Evolutionary conservation across 2,329 filamentous ascomycete species (phyloP).

Genomic region (Leptographium flavum): DNA sequence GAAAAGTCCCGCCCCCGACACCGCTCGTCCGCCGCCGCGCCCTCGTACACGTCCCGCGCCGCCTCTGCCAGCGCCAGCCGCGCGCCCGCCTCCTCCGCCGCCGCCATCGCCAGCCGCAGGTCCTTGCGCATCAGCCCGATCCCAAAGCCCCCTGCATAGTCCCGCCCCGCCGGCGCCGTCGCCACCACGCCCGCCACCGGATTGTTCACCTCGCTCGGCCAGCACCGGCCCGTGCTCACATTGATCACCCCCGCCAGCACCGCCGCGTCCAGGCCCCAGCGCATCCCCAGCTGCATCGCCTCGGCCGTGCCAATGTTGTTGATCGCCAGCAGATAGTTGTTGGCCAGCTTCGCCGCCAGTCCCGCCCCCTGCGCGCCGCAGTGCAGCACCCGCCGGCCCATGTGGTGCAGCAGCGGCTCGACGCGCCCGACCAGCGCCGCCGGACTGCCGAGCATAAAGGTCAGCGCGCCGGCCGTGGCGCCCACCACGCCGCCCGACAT

Average conservation of each 20-base stretch:
- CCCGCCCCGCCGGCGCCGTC: constrained; percentile 58
- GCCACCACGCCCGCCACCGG: constrained; percentile 76
- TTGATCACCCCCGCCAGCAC: constrained; percentile 79
- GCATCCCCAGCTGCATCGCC: constrained; percentile 51
- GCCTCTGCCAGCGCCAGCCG: constrained; percentile 48
- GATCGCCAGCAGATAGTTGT: constrained; percentile 91
- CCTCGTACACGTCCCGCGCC: constrained; percentile 54
- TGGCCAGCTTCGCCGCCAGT: constrained; percentile 83
- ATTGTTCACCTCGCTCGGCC: constrained; percentile 93
- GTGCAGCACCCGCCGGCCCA: constrained; percentile 79
- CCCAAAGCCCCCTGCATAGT: constrained; percentile 66
- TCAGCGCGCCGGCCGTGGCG: constrained; percentile 72
- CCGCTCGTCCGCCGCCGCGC: constrained; percentile 43
- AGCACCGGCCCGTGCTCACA: constrained; percentile 84
- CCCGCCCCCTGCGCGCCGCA: constrained; percentile 76
- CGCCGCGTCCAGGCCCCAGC: constrained; percentile 43
- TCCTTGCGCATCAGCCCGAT: constrained; percentile 73
- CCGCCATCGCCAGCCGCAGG: constrained; percentile 56
- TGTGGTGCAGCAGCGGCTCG: constrained; percentile 56
- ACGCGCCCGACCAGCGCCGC: constrained; percentile 46
- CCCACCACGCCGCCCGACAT: constrained; percentile 96
- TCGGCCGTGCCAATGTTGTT: constrained; percentile 68
- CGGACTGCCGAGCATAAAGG: constrained; percentile 83
- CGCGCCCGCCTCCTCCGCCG: constrained; percentile 53
- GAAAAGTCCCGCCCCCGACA: constrained; percentile 66